Evolutionary conservation across 73 alveolate genomes (phyloP).

Genomic region (Paramecium pentaurelia): DNA sequence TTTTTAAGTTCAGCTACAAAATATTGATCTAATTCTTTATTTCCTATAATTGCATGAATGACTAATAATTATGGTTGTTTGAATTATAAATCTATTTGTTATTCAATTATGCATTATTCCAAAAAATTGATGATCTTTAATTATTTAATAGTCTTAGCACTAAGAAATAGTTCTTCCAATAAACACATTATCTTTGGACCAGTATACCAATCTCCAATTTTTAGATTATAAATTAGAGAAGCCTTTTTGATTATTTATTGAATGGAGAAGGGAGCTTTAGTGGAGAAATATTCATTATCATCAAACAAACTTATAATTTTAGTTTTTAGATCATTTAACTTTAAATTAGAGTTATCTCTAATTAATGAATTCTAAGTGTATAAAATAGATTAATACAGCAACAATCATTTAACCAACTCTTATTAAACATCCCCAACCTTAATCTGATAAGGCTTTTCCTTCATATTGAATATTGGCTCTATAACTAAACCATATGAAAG

Average conservation of each 20-base stretch:
- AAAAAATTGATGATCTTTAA: not conserved
- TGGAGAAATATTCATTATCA: not conserved
- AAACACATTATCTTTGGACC: slow-evolving; percentile 11
- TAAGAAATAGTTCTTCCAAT: not conserved
- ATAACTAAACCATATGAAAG: not conserved
- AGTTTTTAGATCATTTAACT: not conserved
- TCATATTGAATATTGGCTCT: not conserved
- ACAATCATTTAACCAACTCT: slow-evolving; percentile 45
- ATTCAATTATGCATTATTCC: not conserved
- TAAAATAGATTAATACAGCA: not conserved
- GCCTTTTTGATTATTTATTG: slow-evolving; percentile 3
- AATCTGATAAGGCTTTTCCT: slow-evolving; percentile 1
- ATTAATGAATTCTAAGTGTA: not conserved
- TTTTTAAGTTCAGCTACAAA: not conserved
- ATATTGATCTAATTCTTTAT: not conserved
- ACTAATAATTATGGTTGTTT: not conserved
- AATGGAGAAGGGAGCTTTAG: not conserved
- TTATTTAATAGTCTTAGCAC: too few species aligned
- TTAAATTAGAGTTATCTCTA: not conserved
- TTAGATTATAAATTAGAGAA: not conserved
- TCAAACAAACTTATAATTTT: not conserved
- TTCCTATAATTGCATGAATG: not conserved
- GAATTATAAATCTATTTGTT: not conserved
- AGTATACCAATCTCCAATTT: slow-evolving; percentile 34
- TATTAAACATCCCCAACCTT: slow-evolving; percentile 46